Conservation (phyloP, 2,329 filamentous ascomycete species). For the Nemania bipapillata region DNA sequence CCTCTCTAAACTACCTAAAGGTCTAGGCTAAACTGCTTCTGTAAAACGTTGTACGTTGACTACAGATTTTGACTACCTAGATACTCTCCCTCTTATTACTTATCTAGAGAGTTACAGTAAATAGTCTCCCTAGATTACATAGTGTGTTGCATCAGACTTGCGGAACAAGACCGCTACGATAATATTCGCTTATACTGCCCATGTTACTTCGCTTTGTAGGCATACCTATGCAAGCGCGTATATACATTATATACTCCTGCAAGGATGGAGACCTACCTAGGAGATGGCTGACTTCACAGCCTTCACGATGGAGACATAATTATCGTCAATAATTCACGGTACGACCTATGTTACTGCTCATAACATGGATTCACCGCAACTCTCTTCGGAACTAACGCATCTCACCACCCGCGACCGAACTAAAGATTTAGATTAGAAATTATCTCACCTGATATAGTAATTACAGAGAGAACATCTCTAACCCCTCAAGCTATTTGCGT, state of each 20-base stretch:
- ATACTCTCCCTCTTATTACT: too few species aligned
- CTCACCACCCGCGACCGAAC: neutral
- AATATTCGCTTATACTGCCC: neutral
- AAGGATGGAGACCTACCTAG: too few species aligned
- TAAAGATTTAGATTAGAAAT: neutral
- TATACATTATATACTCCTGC: neutral
- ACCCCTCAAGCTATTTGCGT: neutral
- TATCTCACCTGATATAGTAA: neutral
- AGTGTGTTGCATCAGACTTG: neutral
- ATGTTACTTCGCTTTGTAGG: neutral
- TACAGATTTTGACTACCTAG: too few species aligned
- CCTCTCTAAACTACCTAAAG: too few species aligned
- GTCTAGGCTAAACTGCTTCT: too few species aligned
- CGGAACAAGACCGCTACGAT: neutral
- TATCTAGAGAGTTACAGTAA: too few species aligned
- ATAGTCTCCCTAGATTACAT: too few species aligned
- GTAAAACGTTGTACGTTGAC: too few species aligned
- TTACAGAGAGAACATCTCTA: neutral
- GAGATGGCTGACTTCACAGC: conserved; percentile 32
- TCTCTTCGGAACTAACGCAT: neutral
- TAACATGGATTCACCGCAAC: conserved; percentile 23
- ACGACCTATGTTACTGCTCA: neutral
- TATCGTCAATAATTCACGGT: neutral
- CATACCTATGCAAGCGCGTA: neutral
- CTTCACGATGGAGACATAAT: conserved; percentile 11